Evolutionary conservation across 208 protist genomes (phyloP), one percentile per base, ranked within the genome.

Genomic region (Paratrypanosoma confusum): DNA sequence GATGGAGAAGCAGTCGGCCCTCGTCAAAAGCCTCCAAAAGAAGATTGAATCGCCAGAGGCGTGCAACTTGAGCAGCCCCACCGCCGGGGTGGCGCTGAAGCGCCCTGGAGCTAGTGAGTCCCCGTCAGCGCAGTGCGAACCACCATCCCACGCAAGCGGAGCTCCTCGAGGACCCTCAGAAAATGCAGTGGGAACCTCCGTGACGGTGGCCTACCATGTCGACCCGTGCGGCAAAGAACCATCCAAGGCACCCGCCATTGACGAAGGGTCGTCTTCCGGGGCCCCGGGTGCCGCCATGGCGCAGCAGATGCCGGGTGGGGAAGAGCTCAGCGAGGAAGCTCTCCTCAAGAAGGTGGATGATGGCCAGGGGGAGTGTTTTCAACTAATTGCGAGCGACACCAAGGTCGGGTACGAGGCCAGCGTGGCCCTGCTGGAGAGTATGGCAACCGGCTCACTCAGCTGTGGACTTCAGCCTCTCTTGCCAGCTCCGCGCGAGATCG

Each of bases 291-390:
- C n/a, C n/a, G n/a, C n/a, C n/a, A n/a, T n/a, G 42, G 29, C 26
- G 24, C 33, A 0, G 28, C 31, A 7, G 7, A 10, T 11, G 14
- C 21, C 17, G 36, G 65, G 53, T 6, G 51, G 58, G 33, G 47
- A 42, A 0, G 68, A 86, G 33, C 16, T 90, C 16, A 69, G 58
- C 22, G 43, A 43, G 3, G 47, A 33, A 0, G 71, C 61, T 5
- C 33, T 90, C 11, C 27, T 31, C 3, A 44, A 25, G 3, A 54
- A 49, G 4, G 48, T 84, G 3, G 61, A 72, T 16, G 54, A 58
- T 18, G 78, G 69, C 11, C 75, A 87, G 36, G 75, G 75, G 3
- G 78, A 91, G 50, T 75, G 67, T 20, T 85, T 88, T 50, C 56
- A 79, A 16, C 36, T 76, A 34, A 13, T 91, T 16, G 33, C 58